A percentile compares a stretch with the other conserved stretches of the same genome.
phyloP scores from a whole-genome alignment of 176 grass and related monocot genomes.

The Phyllostachys edulis region DNA sequence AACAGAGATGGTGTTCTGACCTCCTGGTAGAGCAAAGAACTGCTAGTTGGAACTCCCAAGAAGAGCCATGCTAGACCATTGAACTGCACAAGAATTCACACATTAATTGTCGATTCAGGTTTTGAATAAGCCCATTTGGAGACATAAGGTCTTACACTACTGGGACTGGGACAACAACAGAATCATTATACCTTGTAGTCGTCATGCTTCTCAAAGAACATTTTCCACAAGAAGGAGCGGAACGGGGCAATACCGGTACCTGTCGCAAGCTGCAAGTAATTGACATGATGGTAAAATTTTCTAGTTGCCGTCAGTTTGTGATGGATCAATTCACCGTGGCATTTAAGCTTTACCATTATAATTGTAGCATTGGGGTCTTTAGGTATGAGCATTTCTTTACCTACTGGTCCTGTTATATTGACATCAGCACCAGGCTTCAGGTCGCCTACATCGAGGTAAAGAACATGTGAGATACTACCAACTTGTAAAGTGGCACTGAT shows the following conservation, averaged over 20 bases:
- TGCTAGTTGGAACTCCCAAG: slow-evolving; percentile 87
- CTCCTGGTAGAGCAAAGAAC: slow-evolving; percentile 84
- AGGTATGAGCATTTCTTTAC: slow-evolving; percentile 99
- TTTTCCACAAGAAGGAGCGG: slow-evolving; percentile 90
- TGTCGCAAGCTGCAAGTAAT: slow-evolving; percentile 66
- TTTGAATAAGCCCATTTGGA: not conserved
- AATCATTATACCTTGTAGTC: slow-evolving; percentile 72
- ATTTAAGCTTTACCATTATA: slow-evolving; percentile 60
- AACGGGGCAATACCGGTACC: slow-evolving; percentile 95
- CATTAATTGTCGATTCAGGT: not conserved
- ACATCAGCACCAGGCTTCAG: slow-evolving; percentile 72
- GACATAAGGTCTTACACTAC: not conserved
- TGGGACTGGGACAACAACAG: not conserved
- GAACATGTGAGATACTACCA: not conserved
- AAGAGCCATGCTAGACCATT: slow-evolving; percentile 93
- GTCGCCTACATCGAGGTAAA: slow-evolving; percentile 54
- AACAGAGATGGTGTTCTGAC: slow-evolving; percentile 9
- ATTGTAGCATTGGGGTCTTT: slow-evolving; percentile 82
- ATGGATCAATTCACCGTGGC: not conserved
- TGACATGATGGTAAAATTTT: not conserved
- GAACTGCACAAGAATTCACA: slow-evolving; percentile 59
- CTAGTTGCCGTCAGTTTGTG: not conserved
- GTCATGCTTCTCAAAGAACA: slow-evolving; percentile 94
- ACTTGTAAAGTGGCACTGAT: not conserved
- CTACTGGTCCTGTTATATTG: slow-evolving; percentile 81